A percentile compares a stretch with the other conserved stretches of the same genome.
Conservation (phyloP, 768 basidiomycete genomes). For the Amanita inopinata region DNA sequence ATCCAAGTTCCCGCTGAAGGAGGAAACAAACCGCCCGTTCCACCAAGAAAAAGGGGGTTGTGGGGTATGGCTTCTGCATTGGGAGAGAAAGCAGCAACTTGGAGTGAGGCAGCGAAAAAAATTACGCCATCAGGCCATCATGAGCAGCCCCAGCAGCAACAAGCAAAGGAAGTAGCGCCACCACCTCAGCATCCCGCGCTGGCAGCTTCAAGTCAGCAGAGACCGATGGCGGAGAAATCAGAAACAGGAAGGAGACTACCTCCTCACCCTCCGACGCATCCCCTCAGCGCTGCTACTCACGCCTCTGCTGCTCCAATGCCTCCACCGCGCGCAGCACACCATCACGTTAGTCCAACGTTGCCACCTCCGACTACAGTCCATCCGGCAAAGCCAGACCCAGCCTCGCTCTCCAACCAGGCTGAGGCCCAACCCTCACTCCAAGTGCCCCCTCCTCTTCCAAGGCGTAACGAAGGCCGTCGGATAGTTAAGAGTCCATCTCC, state of each 20-base stretch:
- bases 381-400: background rate
- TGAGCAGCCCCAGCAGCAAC: constrained; percentile 9
- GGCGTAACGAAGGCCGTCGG: constrained; percentile 30
- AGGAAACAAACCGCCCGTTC: constrained; percentile 50
- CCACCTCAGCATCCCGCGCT: constrained; percentile 6
- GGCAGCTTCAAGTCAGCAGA: constrained; percentile 2
- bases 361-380: background rate
- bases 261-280: constrained; percentile 20
- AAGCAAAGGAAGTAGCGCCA: background rate
- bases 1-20: constrained; percentile 11
- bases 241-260: constrained; percentile 21
- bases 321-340: background rate
- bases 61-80: constrained; percentile 64
- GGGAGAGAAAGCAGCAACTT: constrained; percentile 47
- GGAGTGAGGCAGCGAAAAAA: constrained; percentile 27
- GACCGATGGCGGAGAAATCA: background rate
- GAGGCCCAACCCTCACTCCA: no score
- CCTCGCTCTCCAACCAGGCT: no score
- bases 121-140: constrained; percentile 12
- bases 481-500: constrained; percentile 10
- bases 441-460: constrained; percentile 42
- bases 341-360: no score
- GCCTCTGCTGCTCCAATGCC: constrained; percentile 11
- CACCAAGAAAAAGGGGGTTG: constrained; percentile 43
- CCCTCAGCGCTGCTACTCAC: constrained; percentile 18